Evolutionary conservation across 768 basidiomycete species (phyloP).

Genomic region (Phylloporus sp.): DNA sequence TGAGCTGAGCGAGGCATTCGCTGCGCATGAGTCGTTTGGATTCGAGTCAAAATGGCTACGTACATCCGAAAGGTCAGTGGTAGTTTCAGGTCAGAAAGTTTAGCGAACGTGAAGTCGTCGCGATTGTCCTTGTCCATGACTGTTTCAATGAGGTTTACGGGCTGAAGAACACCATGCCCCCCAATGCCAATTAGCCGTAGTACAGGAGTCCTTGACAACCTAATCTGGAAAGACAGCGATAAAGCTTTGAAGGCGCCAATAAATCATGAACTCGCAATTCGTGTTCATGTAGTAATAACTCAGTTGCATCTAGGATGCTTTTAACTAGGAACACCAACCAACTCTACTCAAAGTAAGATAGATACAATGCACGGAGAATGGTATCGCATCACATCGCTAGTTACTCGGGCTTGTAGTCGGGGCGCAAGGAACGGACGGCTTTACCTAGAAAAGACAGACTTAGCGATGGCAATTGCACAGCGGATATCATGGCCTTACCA

Average conservation of each 20-base stretch:
- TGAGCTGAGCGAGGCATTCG: constrained; percentile 45
- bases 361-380: constrained; percentile 1
- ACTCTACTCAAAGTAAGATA: constrained; percentile 7
- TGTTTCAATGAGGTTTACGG: background rate
- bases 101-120: constrained; percentile 91
- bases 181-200: background rate
- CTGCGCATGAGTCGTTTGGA: background rate
- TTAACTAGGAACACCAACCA: constrained; percentile 16
- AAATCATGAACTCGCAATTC: background rate
- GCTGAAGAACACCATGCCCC: background rate
- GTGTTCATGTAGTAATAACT: constrained; percentile 1
- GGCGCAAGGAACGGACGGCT: constrained; percentile 84
- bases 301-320: constrained; percentile 26
- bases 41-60: constrained; percentile 11
- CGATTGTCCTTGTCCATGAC: constrained; percentile 60
- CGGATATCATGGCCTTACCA: constrained; percentile 41
- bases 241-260: no score
- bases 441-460: constrained; percentile 50
- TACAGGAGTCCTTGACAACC: background rate
- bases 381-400: constrained; percentile 7
- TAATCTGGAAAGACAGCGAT: background rate
- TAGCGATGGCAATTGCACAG: constrained; percentile 6
- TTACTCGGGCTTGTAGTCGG: constrained; percentile 73
- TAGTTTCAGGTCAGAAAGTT: constrained; percentile 82
- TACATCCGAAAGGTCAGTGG: constrained; percentile 87